Evolutionary conservation across 108 stramenopile genomes (phyloP).

Genomic region (Cyclotella atomus): DNA sequence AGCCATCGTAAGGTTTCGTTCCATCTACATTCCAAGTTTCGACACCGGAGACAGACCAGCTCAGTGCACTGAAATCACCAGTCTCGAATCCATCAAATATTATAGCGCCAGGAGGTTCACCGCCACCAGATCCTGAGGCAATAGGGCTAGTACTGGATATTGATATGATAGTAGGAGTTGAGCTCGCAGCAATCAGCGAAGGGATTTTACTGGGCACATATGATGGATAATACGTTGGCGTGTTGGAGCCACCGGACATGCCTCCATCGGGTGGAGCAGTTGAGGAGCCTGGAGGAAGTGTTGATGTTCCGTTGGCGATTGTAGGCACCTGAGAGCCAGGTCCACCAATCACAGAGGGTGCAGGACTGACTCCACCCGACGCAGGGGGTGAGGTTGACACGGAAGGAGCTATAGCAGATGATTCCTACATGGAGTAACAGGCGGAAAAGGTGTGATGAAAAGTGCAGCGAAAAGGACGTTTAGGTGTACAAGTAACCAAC

Average conservation of each 20-base stretch:
- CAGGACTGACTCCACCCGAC: not conserved
- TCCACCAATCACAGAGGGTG: too few species aligned
- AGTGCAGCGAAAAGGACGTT: not conserved
- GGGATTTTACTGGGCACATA: slow-evolving; percentile 10
- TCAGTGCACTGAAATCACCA: slow-evolving; percentile 37
- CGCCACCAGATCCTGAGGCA: too few species aligned
- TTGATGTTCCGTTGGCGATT: too few species aligned
- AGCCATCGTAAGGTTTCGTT: slow-evolving; percentile 37
- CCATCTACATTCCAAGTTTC: slow-evolving; percentile 40
- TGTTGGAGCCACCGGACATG: not conserved
- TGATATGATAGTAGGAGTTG: slow-evolving; percentile 1
- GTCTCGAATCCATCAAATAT: slow-evolving; percentile 52
- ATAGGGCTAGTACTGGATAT: too few species aligned
- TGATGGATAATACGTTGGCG: slow-evolving; percentile 21
- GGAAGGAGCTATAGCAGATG: not conserved
- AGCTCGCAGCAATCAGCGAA: not conserved
- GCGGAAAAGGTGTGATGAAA: not conserved
- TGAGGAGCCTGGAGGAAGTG: too few species aligned
- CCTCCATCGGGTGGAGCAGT: not conserved
- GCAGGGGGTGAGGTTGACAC: not conserved
- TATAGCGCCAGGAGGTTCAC: slow-evolving; percentile 1
- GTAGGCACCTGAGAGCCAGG: too few species aligned
- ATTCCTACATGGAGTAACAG: not conserved
- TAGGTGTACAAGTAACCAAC: not conserved
- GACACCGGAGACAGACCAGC: slow-evolving; percentile 33